A percentile compares a stretch with the other conserved stretches of the same genome.
These are phyloP conservation scores for Diaporthe sp. DNA, from an alignment of 2,329 filamentous ascomycete genomes.

Conservation along the genomic window DNA sequence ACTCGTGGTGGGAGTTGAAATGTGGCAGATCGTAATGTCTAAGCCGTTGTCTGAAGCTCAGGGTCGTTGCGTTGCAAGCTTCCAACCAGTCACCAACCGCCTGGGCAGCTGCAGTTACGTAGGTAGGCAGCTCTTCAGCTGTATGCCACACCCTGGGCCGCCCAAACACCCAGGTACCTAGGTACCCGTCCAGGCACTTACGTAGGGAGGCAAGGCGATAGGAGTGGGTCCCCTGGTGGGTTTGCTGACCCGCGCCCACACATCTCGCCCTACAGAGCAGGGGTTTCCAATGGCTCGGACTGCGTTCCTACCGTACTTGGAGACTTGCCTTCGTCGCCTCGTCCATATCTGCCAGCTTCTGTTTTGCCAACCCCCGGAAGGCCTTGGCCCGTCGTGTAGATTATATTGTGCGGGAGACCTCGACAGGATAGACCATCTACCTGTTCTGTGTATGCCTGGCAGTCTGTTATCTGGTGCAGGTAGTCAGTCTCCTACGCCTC, in stretches of 20 bases:
- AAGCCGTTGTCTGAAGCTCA: constrained; percentile 28
- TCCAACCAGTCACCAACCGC: constrained; percentile 23
- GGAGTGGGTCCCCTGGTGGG: background rate
- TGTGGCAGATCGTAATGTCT: constrained; percentile 20
- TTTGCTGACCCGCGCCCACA: constrained; percentile 4
- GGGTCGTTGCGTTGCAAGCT: constrained; percentile 23
- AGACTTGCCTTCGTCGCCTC: background rate
- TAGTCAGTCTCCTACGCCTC: background rate
- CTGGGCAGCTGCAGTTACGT: constrained; percentile 18
- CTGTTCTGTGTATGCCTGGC: background rate
- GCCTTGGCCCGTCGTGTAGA: background rate
- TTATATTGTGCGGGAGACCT: background rate
- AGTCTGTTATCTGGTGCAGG: background rate
- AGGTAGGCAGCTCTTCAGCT: constrained; percentile 21
- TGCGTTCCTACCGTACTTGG: background rate
- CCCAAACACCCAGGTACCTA: constrained; percentile 6
- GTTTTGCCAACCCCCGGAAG: background rate
- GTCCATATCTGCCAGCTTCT: background rate
- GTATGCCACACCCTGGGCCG: background rate
- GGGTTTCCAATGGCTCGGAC: constrained; percentile 8
- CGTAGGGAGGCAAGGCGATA: constrained; percentile 19
- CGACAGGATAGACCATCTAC: background rate
- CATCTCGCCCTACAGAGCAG: constrained; percentile 22
- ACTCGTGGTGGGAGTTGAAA: constrained; percentile 22
- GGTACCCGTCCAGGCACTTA: background rate